A percentile compares a stretch with the other conserved stretches of the same genome.
Conservation (phyloP, 73 alveolate genomes). For the Stentor roeselii region DNA sequence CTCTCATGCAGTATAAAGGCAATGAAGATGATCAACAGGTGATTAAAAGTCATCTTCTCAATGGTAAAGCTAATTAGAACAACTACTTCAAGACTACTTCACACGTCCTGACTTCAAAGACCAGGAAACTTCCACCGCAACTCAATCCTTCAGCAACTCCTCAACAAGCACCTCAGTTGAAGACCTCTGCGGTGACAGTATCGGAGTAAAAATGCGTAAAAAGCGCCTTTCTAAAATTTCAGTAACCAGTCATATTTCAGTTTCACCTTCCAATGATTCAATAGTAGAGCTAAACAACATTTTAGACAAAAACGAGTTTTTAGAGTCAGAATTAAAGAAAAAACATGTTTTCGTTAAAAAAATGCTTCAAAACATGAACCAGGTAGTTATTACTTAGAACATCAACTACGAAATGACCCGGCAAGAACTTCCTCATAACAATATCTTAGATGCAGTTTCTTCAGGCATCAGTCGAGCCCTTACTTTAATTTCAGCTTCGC, state of each 20-base stretch:
- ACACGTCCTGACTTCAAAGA: background rate
- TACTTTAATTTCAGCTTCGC: background rate
- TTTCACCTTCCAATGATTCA: background rate
- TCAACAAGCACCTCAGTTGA: background rate
- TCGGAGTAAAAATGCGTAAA: conserved; percentile 16
- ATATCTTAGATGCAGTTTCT: background rate
- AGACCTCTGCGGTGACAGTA: conserved; percentile 2
- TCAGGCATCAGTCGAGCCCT: background rate
- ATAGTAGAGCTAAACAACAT: background rate
- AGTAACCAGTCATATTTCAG: background rate
- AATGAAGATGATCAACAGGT: background rate
- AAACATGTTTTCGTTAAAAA: background rate
- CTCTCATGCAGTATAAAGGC: background rate
- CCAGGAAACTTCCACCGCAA: background rate
- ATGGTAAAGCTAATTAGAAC: background rate
- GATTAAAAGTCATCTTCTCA: no score
- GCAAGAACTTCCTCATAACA: conserved; percentile 3
- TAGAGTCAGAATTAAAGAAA: background rate
- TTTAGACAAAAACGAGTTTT: background rate
- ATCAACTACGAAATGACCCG: background rate
- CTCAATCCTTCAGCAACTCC: background rate
- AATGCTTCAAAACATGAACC: background rate
- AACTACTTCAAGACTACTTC: background rate
- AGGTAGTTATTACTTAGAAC: conserved; percentile 5
- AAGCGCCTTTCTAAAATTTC: background rate